Conservation (phyloP, 2,329 filamentous ascomycete species). For the Nothopassalora personata region DNA sequence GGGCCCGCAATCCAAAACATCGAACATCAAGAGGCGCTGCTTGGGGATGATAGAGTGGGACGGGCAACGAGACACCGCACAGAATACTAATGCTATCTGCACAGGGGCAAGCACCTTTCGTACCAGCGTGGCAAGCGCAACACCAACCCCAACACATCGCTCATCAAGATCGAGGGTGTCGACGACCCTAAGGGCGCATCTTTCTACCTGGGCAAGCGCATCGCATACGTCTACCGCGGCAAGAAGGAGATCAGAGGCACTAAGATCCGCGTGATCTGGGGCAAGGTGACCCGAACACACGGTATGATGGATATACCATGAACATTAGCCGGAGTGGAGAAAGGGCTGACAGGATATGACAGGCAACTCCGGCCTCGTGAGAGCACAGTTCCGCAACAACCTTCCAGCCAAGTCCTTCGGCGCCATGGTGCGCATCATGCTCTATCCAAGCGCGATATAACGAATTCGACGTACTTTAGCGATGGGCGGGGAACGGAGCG, state of each 20-base stretch:
- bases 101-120: conserved; percentile 93
- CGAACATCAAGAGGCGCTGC: not conserved
- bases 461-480: conserved; percentile 1
- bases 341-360: conserved; percentile 21
- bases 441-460: conserved; percentile 39
- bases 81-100: conserved; percentile 9
- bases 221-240: conserved; percentile 97
- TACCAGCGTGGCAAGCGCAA: conserved; percentile 94
- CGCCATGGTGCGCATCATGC: conserved; percentile 44
- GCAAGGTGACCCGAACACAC: conserved; percentile 94
- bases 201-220: conserved; percentile 99
- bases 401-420: conserved; percentile 96
- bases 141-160: conserved; percentile 72
- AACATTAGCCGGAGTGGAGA: not conserved
- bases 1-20: not conserved
- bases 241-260: conserved; percentile 92
- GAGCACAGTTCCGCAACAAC: conserved; percentile 94
- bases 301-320: conserved; percentile 54
- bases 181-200: conserved; percentile 83
- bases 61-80: not conserved
- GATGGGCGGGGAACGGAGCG: not conserved
- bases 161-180: conserved; percentile 99
- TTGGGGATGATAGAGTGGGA: not conserved
- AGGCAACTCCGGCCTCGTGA: conserved; percentile 98
- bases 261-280: conserved; percentile 98